Evolutionary conservation across 148 eudicot species (phyloP).

Genomic region (Dianthus caryophyllus): DNA sequence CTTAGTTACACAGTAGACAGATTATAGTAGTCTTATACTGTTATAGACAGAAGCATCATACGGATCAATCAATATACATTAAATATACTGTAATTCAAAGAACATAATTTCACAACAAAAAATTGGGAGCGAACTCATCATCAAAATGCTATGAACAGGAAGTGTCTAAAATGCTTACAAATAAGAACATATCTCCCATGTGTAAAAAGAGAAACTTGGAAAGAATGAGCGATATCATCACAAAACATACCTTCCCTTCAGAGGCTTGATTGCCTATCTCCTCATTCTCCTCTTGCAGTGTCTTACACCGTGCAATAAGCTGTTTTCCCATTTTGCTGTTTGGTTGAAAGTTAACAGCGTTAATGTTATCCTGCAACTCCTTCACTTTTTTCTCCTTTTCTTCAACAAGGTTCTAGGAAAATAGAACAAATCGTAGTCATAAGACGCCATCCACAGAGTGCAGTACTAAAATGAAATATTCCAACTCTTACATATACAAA

Average conservation of each 20-base stretch:
- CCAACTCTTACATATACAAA: neutral
- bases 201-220: neutral
- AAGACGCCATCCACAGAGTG: conserved; percentile 3
- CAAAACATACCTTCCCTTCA: conserved; percentile 81
- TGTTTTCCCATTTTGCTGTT: conserved; percentile 94
- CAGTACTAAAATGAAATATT: neutral
- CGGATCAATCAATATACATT: too few relatives aligned
- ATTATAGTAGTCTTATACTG: neutral
- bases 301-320: conserved; percentile 93
- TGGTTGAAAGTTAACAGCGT: conserved; percentile 79
- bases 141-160: neutral
- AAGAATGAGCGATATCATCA: neutral
- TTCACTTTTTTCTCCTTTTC: conserved; percentile 94
- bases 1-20: too few relatives aligned
- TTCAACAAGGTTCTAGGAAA: conserved; percentile 80
- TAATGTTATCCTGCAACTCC: conserved; percentile 80
- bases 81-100: too few relatives aligned
- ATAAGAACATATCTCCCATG: conserved; percentile 4
- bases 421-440: conserved; percentile 3
- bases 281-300: conserved; percentile 94
- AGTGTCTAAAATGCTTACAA: neutral
- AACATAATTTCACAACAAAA: too few relatives aligned
- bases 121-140: neutral
- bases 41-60: neutral
- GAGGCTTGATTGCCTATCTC: conserved; percentile 97